Base-by-base conservation (phyloP, 2,329 filamentous ascomycete species). In the Aureobasidium melanogenum region DNA sequence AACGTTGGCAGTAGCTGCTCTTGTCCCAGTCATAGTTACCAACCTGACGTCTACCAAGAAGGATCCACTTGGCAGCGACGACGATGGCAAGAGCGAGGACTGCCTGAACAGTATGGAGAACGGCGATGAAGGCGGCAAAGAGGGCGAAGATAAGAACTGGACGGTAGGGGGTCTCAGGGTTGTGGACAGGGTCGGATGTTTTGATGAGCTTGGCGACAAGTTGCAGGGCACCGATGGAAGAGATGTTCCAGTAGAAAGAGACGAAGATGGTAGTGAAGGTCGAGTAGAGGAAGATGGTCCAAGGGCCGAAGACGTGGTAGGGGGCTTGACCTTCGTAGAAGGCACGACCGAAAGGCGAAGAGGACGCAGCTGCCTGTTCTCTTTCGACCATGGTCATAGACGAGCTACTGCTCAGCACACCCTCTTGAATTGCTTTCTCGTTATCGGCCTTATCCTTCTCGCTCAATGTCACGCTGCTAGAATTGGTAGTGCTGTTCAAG, bases 21-120 rank as follows among this genome's bases (percentile, higher is more conserved):
- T 79, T 79, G 67, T 84, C 82, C 82, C 82, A 84, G 69, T 83
- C 79, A 65, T 82, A 82, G 63, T 79, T 79, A 15, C 82, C 82
- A 3, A 78, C 77, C 63, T 71, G 70, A 41, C 81, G 74, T 22
- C 77, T 76, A 17, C 81, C 81, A 26, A 84, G 72, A 2, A 84
- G 69, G 2, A 71, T 61, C 81, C 82, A 84, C 66, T 84, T 84
- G 9, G 76, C 70, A 2, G 64, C 70, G 60, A 84, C 75, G 41
- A 80, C 72, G 32, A 79, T 64, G 1, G 66, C 65, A 1, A 82
- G 65, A 2, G 80, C 77, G 0, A 80, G 34, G 2, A 80, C 41
- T 0, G 76, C 72, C 63, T 81, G 77, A 0, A 73, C 34, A 0
- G 75, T 73, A 43, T 77, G 77, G 52, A 83, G 71, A 44, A 75